These are phyloP conservation scores for Eimeria acervulina DNA, from an alignment of 169 alveolate species.

Conservation along the genomic window DNA sequence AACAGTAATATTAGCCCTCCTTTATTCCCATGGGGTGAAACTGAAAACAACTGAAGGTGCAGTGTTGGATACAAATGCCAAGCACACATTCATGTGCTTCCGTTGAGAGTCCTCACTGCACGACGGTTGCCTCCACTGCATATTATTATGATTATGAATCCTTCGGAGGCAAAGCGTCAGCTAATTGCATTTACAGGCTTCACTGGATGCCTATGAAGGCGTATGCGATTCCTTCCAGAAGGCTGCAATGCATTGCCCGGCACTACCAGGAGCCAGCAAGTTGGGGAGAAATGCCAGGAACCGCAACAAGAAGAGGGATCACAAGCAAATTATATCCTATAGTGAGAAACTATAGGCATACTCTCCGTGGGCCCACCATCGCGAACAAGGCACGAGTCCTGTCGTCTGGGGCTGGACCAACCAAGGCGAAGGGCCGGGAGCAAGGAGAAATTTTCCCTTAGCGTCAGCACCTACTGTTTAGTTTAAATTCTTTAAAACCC, in stretches of 20 bases:
- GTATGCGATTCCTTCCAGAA: neutral
- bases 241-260: neutral
- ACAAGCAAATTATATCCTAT: neutral
- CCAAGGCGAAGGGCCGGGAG: conserved; percentile 1
- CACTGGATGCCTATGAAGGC: neutral
- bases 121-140: neutral
- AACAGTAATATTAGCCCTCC: neutral
- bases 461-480: neutral
- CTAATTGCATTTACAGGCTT: neutral
- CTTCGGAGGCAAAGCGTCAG: neutral
- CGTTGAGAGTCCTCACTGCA: neutral
- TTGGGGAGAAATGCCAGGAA: neutral
- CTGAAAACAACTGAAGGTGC: neutral
- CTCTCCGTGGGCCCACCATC: neutral
- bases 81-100: neutral
- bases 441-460: neutral
- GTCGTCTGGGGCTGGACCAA: neutral
- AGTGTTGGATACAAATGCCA: neutral
- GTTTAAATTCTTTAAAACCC: neutral
- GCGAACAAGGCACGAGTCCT: conserved; percentile 7
- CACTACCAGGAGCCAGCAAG: neutral
- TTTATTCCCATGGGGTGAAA: neutral
- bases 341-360: neutral
- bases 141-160: neutral
- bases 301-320: neutral